Evolutionary conservation across 2,329 filamentous ascomycete genomes (phyloP).

Genomic region (Xylaria digitata): DNA sequence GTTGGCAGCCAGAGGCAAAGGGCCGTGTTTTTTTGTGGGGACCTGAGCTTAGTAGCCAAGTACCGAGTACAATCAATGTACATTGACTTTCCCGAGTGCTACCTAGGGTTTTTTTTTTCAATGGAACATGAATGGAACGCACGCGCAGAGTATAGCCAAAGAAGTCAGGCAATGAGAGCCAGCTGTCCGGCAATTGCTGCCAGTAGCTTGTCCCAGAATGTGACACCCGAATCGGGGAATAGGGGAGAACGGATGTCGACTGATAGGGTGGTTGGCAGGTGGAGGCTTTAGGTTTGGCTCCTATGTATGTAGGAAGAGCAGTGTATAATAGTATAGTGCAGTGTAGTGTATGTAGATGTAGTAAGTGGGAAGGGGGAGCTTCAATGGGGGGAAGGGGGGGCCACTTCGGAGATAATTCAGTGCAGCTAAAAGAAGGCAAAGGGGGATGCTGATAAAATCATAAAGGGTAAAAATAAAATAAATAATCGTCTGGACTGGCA

Average conservation of each 20-base stretch:
- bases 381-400: background rate
- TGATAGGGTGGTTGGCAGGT: conserved; percentile 24
- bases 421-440: conserved; percentile 22
- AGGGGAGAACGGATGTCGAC: background rate
- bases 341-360: too few relatives aligned
- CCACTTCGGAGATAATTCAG: conserved; percentile 34
- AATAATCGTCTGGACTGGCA: conserved; percentile 6
- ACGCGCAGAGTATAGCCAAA: conserved; percentile 18
- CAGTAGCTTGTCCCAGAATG: conserved; percentile 2
- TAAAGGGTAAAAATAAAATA: conserved; percentile 15
- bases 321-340: too few relatives aligned
- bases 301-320: background rate
- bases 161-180: background rate
- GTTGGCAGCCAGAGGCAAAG: conserved; percentile 31
- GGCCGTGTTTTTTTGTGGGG: conserved; percentile 24
- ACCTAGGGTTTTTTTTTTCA: background rate
- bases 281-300: conserved; percentile 5
- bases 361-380: conserved; percentile 13
- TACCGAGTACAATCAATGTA: conserved; percentile 19
- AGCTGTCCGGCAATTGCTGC: conserved; percentile 27
- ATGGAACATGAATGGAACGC: background rate
- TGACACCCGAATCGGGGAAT: background rate
- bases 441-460: conserved; percentile 11
- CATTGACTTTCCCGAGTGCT: too few relatives aligned
- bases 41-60: conserved; percentile 8